phyloP scores from a whole-genome alignment of 805 yeast genomes.

The Kuraishia borneana region DNA sequence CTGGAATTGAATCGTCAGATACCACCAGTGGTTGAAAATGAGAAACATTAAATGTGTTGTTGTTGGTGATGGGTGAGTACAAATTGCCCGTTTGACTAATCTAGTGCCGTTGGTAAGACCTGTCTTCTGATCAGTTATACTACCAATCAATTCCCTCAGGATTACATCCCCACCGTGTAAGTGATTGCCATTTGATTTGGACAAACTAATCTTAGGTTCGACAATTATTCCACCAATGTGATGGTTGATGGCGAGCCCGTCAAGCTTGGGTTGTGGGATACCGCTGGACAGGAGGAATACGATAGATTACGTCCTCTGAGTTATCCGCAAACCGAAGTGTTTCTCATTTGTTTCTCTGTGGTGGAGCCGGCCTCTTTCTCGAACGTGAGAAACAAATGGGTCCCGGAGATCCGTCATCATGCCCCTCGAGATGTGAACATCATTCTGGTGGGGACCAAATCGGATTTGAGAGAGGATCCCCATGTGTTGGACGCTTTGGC shows the following conservation, averaged over 20 bases:
- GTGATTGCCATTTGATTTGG: constrained; percentile 5
- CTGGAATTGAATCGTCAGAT: too few species aligned
- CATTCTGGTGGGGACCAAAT: constrained; percentile 78
- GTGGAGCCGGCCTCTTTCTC: constrained; percentile 72
- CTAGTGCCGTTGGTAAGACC: constrained; percentile 87
- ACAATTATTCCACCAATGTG: constrained; percentile 80
- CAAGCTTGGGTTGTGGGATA: constrained; percentile 88
- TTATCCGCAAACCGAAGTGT: constrained; percentile 87
- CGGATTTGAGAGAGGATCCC: constrained; percentile 75
- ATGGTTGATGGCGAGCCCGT: constrained; percentile 74
- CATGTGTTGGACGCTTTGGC: constrained; percentile 60
- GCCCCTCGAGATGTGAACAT: constrained; percentile 62
- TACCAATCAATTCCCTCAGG: constrained; percentile 86
- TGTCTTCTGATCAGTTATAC: constrained; percentile 82
- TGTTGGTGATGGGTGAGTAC: constrained; percentile 72
- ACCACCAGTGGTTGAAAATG: too few species aligned
- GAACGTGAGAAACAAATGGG: constrained; percentile 74
- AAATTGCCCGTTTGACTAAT: not conserved
- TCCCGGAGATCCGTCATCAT: constrained; percentile 81
- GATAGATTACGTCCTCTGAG: constrained; percentile 83
- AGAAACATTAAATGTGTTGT: constrained; percentile 87
- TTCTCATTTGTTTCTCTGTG: constrained; percentile 76
- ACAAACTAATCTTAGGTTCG: constrained; percentile 34
- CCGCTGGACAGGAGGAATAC: constrained; percentile 91
- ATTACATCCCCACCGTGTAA: constrained; percentile 81